Percentiles rank a stretch among this genome's conserved stretches.
Conservation (phyloP, 306 rosid species). For the Sesbania bispinosa region DNA sequence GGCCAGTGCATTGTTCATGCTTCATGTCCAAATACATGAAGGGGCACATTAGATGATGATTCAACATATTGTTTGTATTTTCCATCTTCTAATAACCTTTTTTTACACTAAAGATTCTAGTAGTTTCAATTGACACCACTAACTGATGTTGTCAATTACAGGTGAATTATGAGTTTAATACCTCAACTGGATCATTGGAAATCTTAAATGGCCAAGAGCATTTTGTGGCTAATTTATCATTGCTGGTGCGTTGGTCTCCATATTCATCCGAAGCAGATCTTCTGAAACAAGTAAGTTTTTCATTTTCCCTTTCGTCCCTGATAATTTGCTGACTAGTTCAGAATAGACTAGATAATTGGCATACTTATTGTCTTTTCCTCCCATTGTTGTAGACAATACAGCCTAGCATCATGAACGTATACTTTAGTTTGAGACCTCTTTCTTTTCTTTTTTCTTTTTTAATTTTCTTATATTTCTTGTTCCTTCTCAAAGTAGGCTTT, state of each 20-base stretch:
- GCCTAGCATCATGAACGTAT: not conserved
- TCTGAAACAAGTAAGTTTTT: slow-evolving; percentile 66
- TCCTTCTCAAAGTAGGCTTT: not conserved
- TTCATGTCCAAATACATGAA: not conserved
- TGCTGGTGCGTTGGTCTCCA: slow-evolving; percentile 83
- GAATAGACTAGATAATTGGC: not conserved
- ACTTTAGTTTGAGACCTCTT: slow-evolving; percentile 1
- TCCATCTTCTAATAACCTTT: slow-evolving; percentile 16
- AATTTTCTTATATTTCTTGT: not conserved
- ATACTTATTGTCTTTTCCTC: not conserved
- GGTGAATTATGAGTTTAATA: slow-evolving; percentile 72
- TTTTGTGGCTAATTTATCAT: slow-evolving; percentile 59
- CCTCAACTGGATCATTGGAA: slow-evolving; percentile 43
- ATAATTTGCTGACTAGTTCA: not conserved
- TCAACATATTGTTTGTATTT: slow-evolving; percentile 6
- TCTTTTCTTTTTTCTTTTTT: not conserved
- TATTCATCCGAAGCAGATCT: slow-evolving; percentile 82
- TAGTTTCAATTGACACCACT: not conserved
- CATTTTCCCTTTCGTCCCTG: slow-evolving; percentile 3
- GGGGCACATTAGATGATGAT: not conserved
- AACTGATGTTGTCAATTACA: slow-evolving; percentile 39
- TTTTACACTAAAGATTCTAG: not conserved
- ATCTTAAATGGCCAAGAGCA: slow-evolving; percentile 61
- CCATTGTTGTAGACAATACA: not conserved
- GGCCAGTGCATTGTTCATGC: not conserved